phyloP scores from a whole-genome alignment of 202 grass and related monocot species.

The Digitaria exilis region DNA sequence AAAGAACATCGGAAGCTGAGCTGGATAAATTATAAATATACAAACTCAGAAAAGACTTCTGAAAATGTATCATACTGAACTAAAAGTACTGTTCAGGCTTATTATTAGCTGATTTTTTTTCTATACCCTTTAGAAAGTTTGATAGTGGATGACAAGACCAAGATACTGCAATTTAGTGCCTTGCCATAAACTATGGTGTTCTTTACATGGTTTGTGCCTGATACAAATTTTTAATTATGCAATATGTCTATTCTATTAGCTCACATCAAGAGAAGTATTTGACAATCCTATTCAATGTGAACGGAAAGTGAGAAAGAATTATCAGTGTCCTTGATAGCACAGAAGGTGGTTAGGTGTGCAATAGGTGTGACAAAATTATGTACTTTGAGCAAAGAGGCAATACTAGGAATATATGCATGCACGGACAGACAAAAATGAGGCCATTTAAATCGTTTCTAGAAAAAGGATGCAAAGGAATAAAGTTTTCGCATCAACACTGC shows the following conservation, averaged over 20 bases:
- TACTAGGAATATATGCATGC: slow-evolving; percentile 89
- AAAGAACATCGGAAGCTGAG: background rate
- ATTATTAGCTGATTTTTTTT: slow-evolving; percentile 27
- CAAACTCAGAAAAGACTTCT: background rate
- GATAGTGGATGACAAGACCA: slow-evolving; percentile 1
- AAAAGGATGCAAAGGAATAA: slow-evolving; percentile 53
- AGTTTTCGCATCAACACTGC: slow-evolving; percentile 23
- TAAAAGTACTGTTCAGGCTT: background rate
- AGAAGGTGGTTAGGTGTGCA: slow-evolving; percentile 42
- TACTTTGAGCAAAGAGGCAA: slow-evolving; percentile 53
- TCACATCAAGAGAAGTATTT: slow-evolving; percentile 43
- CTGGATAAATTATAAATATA: background rate
- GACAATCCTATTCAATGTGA: slow-evolving; percentile 30
- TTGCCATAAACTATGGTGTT: slow-evolving; percentile 19
- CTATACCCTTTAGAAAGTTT: background rate
- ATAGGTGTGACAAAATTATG: slow-evolving; percentile 42
- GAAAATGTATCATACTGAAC: background rate
- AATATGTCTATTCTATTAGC: slow-evolving; percentile 19
- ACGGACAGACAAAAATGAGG: slow-evolving; percentile 42
- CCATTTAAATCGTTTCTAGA: slow-evolving; percentile 49
- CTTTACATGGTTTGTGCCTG: slow-evolving; percentile 21
- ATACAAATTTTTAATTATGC: slow-evolving; percentile 20
- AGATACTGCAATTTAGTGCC: slow-evolving; percentile 30
- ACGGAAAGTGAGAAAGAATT: slow-evolving; percentile 37
- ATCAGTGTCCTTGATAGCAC: slow-evolving; percentile 7